Evolutionary conservation across 768 basidiomycete species (phyloP).

Genomic region (Russula lepida): DNA sequence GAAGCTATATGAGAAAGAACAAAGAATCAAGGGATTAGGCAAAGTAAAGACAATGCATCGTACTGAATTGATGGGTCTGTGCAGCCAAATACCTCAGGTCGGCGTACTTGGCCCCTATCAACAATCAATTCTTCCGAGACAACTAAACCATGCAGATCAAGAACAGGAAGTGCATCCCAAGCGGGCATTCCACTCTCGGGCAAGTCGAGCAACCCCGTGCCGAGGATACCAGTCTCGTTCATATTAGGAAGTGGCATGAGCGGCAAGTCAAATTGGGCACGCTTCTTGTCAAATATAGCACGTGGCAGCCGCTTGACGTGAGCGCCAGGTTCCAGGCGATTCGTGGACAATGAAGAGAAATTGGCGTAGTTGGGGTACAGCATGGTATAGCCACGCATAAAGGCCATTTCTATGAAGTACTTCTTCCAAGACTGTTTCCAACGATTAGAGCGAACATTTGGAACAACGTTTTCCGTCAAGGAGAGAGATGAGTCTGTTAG

Average conservation of each 20-base stretch:
- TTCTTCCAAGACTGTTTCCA: constrained; percentile 86
- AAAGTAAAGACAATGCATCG: constrained; percentile 23
- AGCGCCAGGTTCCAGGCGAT: constrained; percentile 78
- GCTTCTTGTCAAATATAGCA: constrained; percentile 43
- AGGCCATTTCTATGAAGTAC: constrained; percentile 80
- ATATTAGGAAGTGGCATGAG: constrained; percentile 45
- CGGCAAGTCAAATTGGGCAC: constrained; percentile 58
- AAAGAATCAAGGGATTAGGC: constrained; percentile 7
- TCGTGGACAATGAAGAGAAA: constrained; percentile 76
- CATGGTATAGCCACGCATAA: constrained; percentile 79
- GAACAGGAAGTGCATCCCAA: constrained; percentile 50
- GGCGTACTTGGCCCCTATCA: constrained; percentile 28
- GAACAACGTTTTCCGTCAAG: constrained; percentile 47
- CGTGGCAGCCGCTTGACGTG: constrained; percentile 58
- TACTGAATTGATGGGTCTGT: constrained; percentile 1
- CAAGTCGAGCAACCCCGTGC: constrained; percentile 45
- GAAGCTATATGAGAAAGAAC: neutral
- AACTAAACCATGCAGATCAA: constrained; percentile 43
- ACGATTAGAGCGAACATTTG: constrained; percentile 65
- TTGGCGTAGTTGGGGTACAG: constrained; percentile 76
- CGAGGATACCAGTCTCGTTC: constrained; percentile 21
- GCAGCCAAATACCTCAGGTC: constrained; percentile 25
- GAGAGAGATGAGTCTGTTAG: constrained; percentile 36
- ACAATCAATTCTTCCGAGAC: constrained; percentile 30
- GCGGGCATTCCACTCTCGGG: constrained; percentile 46